These are phyloP conservation scores for Fusarium ramigenum DNA, from an alignment of 2,329 filamentous ascomycete genomes.

Conservation along the genomic window DNA sequence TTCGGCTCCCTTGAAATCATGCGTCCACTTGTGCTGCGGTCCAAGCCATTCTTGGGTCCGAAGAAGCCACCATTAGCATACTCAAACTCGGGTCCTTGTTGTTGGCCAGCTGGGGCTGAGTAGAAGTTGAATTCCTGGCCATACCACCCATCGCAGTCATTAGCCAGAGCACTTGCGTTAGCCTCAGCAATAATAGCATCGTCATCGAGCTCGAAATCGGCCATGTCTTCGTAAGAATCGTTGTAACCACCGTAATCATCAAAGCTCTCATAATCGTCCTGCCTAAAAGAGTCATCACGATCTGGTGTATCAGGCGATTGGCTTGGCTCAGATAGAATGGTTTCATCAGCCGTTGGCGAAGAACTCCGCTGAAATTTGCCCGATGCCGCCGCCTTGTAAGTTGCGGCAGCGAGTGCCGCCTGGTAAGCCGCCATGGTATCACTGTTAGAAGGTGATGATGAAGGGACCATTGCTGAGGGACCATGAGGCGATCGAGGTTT, in stretches of 20 bases:
- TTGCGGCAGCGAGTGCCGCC: constrained; percentile 83
- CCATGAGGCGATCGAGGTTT: constrained; percentile 12
- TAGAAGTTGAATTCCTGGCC: constrained; percentile 98
- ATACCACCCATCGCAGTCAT: constrained; percentile 93
- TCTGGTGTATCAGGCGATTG: constrained; percentile 21
- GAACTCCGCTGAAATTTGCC: constrained; percentile 76
- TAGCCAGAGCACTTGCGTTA: constrained; percentile 91
- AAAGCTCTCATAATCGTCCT: constrained; percentile 59
- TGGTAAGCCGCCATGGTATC: constrained; percentile 73
- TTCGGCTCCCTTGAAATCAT: constrained; percentile 85
- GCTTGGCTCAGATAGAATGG: constrained; percentile 14
- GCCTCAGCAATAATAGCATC: constrained; percentile 94
- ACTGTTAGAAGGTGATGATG: constrained; percentile 3
- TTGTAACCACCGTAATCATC: constrained; percentile 55
- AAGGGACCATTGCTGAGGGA: constrained; percentile 11
- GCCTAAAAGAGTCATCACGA: constrained; percentile 19
- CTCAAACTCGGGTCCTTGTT: constrained; percentile 60
- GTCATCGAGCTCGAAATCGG: constrained; percentile 78
- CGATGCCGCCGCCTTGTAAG: constrained; percentile 77
- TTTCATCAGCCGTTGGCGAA: constrained; percentile 51
- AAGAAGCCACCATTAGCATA: constrained; percentile 90
- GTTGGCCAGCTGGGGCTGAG: constrained; percentile 63
- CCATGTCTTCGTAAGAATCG: constrained; percentile 68
- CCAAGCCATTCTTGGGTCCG: constrained; percentile 73
- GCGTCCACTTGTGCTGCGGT: constrained; percentile 77